A percentile compares a stretch with the other conserved stretches of the same genome.
phyloP scores from a whole-genome alignment of 495 filamentous ascomycete genomes.

The Mycothermus thermophilus region DNA sequence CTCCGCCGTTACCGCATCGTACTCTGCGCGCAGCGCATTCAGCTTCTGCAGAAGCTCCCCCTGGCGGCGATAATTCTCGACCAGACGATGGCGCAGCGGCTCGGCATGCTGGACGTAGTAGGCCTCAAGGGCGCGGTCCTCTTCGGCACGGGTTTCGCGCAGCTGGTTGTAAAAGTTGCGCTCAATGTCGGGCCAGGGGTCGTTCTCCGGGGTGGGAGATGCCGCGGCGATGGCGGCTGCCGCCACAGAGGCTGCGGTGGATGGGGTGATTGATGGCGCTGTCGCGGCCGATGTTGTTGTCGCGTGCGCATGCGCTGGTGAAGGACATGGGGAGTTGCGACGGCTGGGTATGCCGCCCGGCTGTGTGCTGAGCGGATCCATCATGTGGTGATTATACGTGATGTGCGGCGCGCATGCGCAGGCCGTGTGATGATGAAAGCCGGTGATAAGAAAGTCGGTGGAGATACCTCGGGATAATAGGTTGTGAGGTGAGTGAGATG shows the following conservation, averaged over 20 bases:
- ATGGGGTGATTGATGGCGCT: neutral
- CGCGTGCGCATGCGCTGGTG: no score
- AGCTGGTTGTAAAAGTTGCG: conserved; percentile 15
- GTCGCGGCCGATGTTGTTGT: no score
- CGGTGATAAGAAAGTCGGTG: no score
- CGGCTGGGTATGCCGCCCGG: no score
- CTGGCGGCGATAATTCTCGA: conserved; percentile 5
- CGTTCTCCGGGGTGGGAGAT: neutral
- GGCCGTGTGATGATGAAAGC: no score
- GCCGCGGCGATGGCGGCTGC: neutral
- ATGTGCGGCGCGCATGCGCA: no score
- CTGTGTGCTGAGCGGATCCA: no score
- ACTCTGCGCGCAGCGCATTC: neutral
- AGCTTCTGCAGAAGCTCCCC: conserved; percentile 3
- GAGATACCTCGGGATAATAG: no score
- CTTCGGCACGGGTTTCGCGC: conserved; percentile 2
- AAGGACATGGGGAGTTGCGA: no score
- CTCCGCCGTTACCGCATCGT: neutral
- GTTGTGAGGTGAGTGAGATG: no score
- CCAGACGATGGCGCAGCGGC: neutral
- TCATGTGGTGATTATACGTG: no score
- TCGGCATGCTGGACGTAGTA: neutral
- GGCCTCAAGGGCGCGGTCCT: conserved; percentile 9
- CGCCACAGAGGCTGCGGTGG: neutral
- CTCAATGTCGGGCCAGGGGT: conserved; percentile 18